phyloP scores from a whole-genome alignment of 306 rosid species.

The Cyclanthera cordifolia region DNA sequence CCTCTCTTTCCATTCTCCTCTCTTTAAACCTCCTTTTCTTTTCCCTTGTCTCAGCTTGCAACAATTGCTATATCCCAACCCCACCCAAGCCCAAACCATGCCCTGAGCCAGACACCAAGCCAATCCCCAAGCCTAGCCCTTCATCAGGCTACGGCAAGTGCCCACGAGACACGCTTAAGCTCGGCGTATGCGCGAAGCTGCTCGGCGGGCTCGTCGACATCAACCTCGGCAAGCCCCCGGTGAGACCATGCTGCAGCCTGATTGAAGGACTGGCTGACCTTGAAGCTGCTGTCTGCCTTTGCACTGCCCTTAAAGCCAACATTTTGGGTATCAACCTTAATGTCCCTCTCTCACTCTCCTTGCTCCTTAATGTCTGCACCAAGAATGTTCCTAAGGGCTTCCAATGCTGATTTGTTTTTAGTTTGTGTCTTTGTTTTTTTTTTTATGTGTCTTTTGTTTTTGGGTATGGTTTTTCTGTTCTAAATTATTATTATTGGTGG shows the following conservation, averaged over 20 bases:
- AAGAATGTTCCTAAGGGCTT: constrained; percentile 28
- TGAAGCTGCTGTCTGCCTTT: constrained; percentile 68
- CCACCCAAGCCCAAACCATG: constrained; percentile 7
- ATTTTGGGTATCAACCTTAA: constrained; percentile 57
- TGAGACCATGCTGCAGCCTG: constrained; percentile 52
- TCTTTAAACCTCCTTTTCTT: constrained; percentile 1
- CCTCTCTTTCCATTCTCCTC: constrained; percentile 1
- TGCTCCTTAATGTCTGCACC: constrained; percentile 60
- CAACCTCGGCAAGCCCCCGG: constrained; percentile 45
- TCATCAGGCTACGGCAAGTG: constrained; percentile 19
- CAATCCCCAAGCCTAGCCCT: not conserved
- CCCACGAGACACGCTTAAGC: constrained; percentile 52
- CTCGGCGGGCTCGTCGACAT: constrained; percentile 41
- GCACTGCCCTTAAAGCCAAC: constrained; percentile 61
- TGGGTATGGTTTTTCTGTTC: not conserved
- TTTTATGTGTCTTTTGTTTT: not conserved
- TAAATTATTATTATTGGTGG: not conserved
- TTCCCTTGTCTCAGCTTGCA: not conserved
- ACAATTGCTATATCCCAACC: constrained; percentile 1
- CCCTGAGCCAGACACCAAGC: not conserved
- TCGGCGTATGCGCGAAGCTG: constrained; percentile 51
- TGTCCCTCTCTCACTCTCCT: constrained; percentile 47
- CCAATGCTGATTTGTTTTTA: constrained; percentile 27
- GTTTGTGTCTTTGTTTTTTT: not conserved
- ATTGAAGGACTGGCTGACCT: constrained; percentile 55